Evolutionary conservation across 441 rosid species (phyloP).

Genomic region (Croton setiger): DNA sequence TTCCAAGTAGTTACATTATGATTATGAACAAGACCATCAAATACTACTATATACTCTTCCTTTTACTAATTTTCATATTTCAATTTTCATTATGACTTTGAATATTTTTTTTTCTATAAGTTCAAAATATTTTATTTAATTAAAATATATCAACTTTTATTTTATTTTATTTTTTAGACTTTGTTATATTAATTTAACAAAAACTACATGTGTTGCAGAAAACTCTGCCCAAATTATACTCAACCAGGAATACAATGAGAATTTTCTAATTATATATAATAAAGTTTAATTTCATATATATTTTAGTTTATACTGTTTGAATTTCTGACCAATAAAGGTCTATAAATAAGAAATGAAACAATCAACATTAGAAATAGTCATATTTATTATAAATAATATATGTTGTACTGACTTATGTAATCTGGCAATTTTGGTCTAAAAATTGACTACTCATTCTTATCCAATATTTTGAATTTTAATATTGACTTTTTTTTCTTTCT

Average conservation of each 20-base stretch:
- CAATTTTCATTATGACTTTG: constrained; percentile 24
- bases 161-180: not conserved
- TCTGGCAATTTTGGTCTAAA: not conserved
- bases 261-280: not conserved
- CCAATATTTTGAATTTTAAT: not conserved
- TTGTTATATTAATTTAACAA: not conserved
- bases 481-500: constrained; percentile 2
- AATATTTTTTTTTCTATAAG: not conserved
- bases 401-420: not conserved
- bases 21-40: no score
- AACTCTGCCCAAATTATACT: constrained; percentile 7
- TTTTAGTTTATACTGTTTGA: constrained; percentile 4
- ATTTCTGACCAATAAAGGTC: constrained; percentile 11
- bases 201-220: not conserved
- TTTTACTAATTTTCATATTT: not conserved
- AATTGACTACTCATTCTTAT: not conserved
- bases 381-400: not conserved
- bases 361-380: constrained; percentile 6
- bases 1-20: no score
- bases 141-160: not conserved
- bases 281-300: not conserved
- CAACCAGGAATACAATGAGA: not conserved
- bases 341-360: not conserved
- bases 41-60: not conserved
- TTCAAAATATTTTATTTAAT: not conserved